Evolutionary conservation across 192 early-diverging fungal genomes (phyloP), one percentile per base, ranked within the genome.

Genomic region (Gorgonomyces haynaldii): DNA sequence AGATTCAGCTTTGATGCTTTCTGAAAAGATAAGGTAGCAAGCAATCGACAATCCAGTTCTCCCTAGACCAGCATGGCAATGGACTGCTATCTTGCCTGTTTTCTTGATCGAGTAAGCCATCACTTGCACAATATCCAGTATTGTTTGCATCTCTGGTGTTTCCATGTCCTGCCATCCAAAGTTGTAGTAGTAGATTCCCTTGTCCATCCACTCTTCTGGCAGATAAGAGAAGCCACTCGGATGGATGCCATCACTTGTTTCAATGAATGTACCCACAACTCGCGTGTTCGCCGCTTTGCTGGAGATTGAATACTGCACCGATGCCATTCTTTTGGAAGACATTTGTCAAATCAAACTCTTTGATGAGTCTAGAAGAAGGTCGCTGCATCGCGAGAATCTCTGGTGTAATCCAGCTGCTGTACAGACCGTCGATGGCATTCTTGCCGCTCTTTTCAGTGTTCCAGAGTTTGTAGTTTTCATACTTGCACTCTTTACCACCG

Each of bases 161-260:
- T 66, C 61, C 70, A 66, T 62, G 53, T 65, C 57, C 12, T 37
- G 47, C 68, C 69, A 72, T 37, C 69, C 69, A 56, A 68, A 72
- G 29, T 56, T 61, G 39, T 64, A 72, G 47, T 67, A 61, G 9
- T 45, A 65, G 15, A 65, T 52, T 30, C 64, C 70, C 0, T 28
- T 58, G 29, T 60, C 44, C 63, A 73, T 73, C 41, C 42, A 73
- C 6, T 40, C 53, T 37, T 73, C 70, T 8, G 66, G 63, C 13
- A 45, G 41, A 51, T 73, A 73, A 10, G 51, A 51, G 23, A 64
- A 69, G 4, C 65, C 65, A 17, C 50, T 54, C 4, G 19, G 22
- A 10, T 61, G 43, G 5, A 66, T 42, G 1, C 70, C 70, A 42
- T 66, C 62, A n/a, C n/a, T n/a, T n/a, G n/a, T n/a, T n/a, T n/a